Evolutionary conservation across 2,329 filamentous ascomycete genomes (phyloP).

Genomic region (Coleophoma cylindrospora): DNA sequence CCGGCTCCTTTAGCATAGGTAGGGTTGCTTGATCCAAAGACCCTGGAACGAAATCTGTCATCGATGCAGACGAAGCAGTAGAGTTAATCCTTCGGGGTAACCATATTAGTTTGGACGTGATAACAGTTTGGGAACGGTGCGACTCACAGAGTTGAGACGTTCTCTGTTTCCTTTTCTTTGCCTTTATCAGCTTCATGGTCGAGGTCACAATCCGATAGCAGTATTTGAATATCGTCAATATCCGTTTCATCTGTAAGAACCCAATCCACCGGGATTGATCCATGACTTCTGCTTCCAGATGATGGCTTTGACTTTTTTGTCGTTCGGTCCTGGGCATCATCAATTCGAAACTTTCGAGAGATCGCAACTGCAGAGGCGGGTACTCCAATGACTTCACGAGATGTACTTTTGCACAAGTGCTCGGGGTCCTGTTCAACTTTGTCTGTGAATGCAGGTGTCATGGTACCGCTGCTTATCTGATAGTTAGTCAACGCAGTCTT

Average conservation of each 20-base stretch:
- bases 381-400: conserved; percentile 17
- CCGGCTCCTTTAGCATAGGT: conserved; percentile 58
- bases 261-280: too few relatives aligned
- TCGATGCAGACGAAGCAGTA: conserved; percentile 1
- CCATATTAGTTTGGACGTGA: too few relatives aligned
- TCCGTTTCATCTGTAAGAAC: background rate
- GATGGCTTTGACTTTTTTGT: too few relatives aligned
- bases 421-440: conserved; percentile 26
- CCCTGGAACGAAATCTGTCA: conserved; percentile 63
- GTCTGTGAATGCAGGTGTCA: conserved; percentile 19
- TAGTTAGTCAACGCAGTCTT: too few relatives aligned
- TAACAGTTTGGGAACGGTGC: too few relatives aligned
- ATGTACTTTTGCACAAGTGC: conserved; percentile 18
- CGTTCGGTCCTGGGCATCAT: background rate
- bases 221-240: conserved; percentile 28
- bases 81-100: too few relatives aligned
- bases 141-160: too few relatives aligned
- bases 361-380: conserved; percentile 22
- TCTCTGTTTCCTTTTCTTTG: background rate
- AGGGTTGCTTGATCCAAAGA: conserved; percentile 56
- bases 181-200: conserved; percentile 6
- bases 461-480: background rate
- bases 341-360: conserved; percentile 18
- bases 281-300: too few relatives aligned
- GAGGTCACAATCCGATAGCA: conserved; percentile 30